Evolutionary conservation across 169 alveolate genomes (phyloP), one percentile per base, ranked within the genome.

Genomic region (Plasmodium ovale): DNA sequence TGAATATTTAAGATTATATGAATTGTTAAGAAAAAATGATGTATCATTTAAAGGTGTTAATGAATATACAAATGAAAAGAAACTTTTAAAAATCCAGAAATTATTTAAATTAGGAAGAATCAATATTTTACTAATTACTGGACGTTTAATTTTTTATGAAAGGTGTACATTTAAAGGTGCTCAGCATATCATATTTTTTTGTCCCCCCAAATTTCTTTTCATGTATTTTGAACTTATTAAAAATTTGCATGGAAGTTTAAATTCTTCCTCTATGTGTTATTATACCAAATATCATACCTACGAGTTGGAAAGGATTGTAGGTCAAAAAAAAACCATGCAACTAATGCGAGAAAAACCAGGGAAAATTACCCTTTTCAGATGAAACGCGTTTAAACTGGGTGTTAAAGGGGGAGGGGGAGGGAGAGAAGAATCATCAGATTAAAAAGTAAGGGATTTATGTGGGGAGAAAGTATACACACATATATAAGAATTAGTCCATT

Each of bases 261-360:
- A 67, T 19, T 84, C 92, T 29, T 72, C 94, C 9, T 72, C 93
- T 23, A 88, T 94, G 54, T 73, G 94, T 54, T 88, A 88, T 35
- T 94, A 94, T 39, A 94, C 96, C 19, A 87, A 79, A 42, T 94
- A 73, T 60, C 94, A 93, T 44, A 93, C 94, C 27, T 59, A 82
- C 39, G 92, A 89, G 85, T 65, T 93, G 72, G 96, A 93, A 59
- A 89, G 95, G 49, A 92, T 93, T 19, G 96, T 91, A 12, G 96
- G 96, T 9, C 54, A 67, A 31, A 56, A 23, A 21, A 89, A 72
- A 49, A 58, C 92, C 1, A 27, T 58, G 25, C 92, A 92, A 16
- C 87, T 93, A 53, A 49, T 93, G 29, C 37, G 70, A 6, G 96
- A 94, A 10, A 87, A 87, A 6, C 91, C 90, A 9, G 93, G 95